These are phyloP conservation scores for Huntiella moniliformis DNA, from an alignment of 2,329 filamentous ascomycete genomes.

Conservation along the genomic window DNA sequence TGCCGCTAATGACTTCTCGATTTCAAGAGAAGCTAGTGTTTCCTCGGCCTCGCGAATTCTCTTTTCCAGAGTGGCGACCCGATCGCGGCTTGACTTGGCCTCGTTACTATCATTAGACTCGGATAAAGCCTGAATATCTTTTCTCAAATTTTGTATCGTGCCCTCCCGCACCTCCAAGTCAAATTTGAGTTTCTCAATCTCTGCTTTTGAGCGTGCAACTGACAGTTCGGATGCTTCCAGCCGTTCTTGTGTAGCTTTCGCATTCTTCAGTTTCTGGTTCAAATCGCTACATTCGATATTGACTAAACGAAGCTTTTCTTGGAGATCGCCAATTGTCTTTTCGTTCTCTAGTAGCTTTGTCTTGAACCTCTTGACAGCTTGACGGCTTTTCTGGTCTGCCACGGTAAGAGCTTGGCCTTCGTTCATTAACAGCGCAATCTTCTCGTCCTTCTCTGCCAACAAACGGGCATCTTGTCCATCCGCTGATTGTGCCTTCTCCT, in stretches of 20 bases:
- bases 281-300: conserved; percentile 15
- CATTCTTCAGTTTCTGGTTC: conserved; percentile 19
- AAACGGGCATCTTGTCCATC: conserved; percentile 55
- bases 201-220: conserved; percentile 17
- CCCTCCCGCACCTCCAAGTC: conserved; percentile 46
- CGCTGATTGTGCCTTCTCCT: conserved; percentile 42
- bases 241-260: conserved; percentile 27
- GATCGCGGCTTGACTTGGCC: conserved; percentile 27
- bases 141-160: conserved; percentile 48
- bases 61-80: conserved; percentile 44
- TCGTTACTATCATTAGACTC: conserved; percentile 42
- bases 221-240: conserved; percentile 14
- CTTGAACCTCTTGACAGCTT: conserved; percentile 65
- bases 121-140: conserved; percentile 48
- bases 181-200: conserved; percentile 38
- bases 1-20: conserved; percentile 58
- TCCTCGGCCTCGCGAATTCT: conserved; percentile 34
- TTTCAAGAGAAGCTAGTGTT: conserved; percentile 43
- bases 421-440: conserved; percentile 74
- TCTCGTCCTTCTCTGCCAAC: conserved; percentile 74
- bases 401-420: conserved; percentile 80
- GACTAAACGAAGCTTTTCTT: conserved; percentile 19
- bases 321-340: conserved; percentile 41
- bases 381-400: conserved; percentile 67
- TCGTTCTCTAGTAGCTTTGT: conserved; percentile 46